Conservation (phyloP, 139 green algal species). For the Coelastrella sp. region DNA sequence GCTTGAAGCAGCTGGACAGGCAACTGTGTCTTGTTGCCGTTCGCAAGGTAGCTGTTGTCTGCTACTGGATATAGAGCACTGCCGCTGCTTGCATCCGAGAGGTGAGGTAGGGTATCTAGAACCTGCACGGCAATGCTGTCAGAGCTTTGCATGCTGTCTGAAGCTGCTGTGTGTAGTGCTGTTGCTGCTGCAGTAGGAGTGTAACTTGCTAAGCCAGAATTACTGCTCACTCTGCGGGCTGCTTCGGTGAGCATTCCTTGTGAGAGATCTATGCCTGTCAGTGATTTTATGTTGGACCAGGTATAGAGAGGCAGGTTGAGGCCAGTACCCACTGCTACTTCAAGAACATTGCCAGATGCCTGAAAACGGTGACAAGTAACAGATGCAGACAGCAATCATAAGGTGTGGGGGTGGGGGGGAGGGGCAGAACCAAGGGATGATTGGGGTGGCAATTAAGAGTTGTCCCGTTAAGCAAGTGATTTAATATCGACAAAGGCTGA, state of each 20-base stretch:
- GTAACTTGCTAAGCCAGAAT: background rate
- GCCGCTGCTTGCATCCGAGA: background rate
- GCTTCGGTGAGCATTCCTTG: slow-evolving; percentile 72
- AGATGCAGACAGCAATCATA: no score
- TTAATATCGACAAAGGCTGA: no score
- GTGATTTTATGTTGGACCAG: slow-evolving; percentile 24
- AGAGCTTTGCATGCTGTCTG: no score
- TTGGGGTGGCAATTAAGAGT: no score
- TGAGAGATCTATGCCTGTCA: slow-evolving; percentile 66
- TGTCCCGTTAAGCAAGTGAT: no score
- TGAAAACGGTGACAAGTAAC: no score
- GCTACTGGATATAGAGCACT: background rate
- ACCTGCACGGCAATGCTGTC: no score
- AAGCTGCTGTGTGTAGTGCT: background rate
- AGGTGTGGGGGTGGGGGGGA: no score
- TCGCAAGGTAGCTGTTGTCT: no score
- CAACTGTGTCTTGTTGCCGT: no score
- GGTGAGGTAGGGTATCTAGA: no score
- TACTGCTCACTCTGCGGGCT: background rate
- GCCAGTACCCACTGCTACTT: slow-evolving; percentile 73
- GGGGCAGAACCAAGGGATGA: no score
- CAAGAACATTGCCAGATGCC: slow-evolving; percentile 53
- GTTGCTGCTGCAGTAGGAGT: background rate
- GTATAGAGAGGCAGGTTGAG: slow-evolving; percentile 74
- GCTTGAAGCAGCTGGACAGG: slow-evolving; percentile 54